Conservation (phyloP, 129 eudicot genomes). For the Logfia minima region DNA sequence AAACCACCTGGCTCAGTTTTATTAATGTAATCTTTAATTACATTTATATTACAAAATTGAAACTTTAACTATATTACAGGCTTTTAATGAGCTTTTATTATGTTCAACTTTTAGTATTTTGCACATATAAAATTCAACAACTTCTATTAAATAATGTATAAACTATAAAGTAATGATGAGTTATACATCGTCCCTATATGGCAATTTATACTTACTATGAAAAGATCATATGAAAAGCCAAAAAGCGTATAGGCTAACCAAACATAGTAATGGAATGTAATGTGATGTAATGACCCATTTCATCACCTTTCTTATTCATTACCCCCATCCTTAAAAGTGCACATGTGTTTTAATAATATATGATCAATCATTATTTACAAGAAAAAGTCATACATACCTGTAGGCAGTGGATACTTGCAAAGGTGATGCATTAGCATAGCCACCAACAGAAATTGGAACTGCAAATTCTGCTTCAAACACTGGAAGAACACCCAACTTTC, state of each 20-base stretch:
- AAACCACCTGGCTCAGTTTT: background rate
- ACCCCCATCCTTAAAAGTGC: background rate
- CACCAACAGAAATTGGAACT: slow-evolving; percentile 95
- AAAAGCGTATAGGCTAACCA: too few species aligned
- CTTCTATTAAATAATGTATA: too few species aligned
- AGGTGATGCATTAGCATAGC: slow-evolving; percentile 98
- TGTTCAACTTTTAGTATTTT: too few species aligned
- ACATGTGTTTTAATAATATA: background rate
- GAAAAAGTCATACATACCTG: slow-evolving; percentile 43
- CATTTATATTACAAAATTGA: background rate
- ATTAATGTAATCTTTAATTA: background rate
- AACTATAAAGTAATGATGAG: too few species aligned
- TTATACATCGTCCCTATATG: too few species aligned
- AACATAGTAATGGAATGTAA: too few species aligned
- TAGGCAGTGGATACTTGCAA: slow-evolving; percentile 98
- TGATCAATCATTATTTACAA: background rate
- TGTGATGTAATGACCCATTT: background rate
- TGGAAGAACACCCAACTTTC: slow-evolving; percentile 91
- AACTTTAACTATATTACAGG: background rate
- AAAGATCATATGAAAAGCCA: too few species aligned
- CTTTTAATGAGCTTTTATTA: too few species aligned
- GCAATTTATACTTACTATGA: too few species aligned
- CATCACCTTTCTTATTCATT: background rate
- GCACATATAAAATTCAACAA: too few species aligned
- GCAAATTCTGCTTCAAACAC: slow-evolving; percentile 98